These are phyloP conservation scores for Keithomyces neogunnii DNA, from an alignment of 2,329 filamentous ascomycete genomes.

Conservation along the genomic window DNA sequence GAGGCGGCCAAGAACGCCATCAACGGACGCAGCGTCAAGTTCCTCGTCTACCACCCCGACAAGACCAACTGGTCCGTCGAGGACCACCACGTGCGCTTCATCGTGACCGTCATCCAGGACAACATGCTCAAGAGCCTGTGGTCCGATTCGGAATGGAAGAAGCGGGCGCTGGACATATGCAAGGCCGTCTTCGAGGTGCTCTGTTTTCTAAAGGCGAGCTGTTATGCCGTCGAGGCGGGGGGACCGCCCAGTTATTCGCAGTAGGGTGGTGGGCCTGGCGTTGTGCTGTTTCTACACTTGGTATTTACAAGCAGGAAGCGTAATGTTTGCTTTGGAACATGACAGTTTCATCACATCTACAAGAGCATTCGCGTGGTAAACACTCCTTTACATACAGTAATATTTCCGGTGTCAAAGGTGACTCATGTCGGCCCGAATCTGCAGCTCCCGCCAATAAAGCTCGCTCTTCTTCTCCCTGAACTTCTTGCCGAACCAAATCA, in stretches of 20 bases:
- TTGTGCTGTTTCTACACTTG: neutral
- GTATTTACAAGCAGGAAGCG: neutral
- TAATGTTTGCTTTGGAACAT: neutral
- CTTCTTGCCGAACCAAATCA: slow-evolving; percentile 37
- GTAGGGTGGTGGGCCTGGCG: neutral
- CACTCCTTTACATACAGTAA: too few species aligned
- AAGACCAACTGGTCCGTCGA: slow-evolving; percentile 26
- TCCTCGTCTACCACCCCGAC: slow-evolving; percentile 26
- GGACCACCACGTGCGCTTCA: slow-evolving; percentile 31
- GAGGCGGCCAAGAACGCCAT: slow-evolving; percentile 23
- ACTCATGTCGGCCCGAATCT: neutral
- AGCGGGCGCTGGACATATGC: slow-evolving; percentile 20
- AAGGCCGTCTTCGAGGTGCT: slow-evolving; percentile 29
- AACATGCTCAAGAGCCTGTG: slow-evolving; percentile 25
- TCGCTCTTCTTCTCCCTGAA: slow-evolving; percentile 13
- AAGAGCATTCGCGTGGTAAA: too few species aligned
- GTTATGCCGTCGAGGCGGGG: slow-evolving; percentile 9
- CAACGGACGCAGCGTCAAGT: slow-evolving; percentile 18
- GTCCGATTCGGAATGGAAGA: slow-evolving; percentile 19
- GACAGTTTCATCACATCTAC: too few species aligned
- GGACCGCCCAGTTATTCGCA: slow-evolving; percentile 20
- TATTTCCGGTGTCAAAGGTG: neutral
- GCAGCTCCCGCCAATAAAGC: slow-evolving; percentile 13
- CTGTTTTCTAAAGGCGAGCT: slow-evolving; percentile 21
- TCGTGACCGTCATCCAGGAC: slow-evolving; percentile 25